phyloP scores from a whole-genome alignment of 1,284 basidiomycete genomes.

The Leccinum pachyderme region DNA sequence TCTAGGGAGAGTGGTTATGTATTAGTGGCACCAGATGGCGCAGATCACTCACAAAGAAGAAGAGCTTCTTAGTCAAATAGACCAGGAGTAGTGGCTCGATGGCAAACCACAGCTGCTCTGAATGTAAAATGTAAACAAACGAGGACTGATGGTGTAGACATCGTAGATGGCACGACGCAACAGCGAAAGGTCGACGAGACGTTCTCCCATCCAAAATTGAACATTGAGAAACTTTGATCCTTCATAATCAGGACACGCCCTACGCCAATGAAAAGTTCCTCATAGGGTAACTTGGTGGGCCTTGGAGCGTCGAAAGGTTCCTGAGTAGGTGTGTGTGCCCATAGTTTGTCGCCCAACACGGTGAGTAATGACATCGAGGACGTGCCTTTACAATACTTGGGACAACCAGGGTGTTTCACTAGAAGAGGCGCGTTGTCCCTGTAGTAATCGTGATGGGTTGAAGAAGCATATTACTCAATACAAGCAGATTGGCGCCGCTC shows the following conservation, averaged over 20 bases:
- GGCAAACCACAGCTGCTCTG: constrained; percentile 20
- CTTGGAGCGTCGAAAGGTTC: neutral
- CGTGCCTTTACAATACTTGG: neutral
- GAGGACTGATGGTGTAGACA: constrained; percentile 21
- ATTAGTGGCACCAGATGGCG: neutral
- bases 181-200: constrained; percentile 4
- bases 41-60: constrained; percentile 19
- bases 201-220: constrained; percentile 10
- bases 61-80: constrained; percentile 22
- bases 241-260: constrained; percentile 25
- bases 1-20: constrained; percentile 11
- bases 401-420: neutral
- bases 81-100: constrained; percentile 20
- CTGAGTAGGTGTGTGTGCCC: neutral
- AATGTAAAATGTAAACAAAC: constrained; percentile 17
- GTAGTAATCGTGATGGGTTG: too few species aligned
- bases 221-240: constrained; percentile 4
- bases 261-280: constrained; percentile 23
- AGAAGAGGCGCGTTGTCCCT: too few species aligned
- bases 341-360: neutral
- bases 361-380: neutral
- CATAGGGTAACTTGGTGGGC: constrained; percentile 5
- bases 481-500: neutral
- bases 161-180: constrained; percentile 22
- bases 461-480: too few species aligned